Base-by-base conservation (phyloP, 352 stramenopile genomes). In the Phytophthora pinifolia region DNA sequence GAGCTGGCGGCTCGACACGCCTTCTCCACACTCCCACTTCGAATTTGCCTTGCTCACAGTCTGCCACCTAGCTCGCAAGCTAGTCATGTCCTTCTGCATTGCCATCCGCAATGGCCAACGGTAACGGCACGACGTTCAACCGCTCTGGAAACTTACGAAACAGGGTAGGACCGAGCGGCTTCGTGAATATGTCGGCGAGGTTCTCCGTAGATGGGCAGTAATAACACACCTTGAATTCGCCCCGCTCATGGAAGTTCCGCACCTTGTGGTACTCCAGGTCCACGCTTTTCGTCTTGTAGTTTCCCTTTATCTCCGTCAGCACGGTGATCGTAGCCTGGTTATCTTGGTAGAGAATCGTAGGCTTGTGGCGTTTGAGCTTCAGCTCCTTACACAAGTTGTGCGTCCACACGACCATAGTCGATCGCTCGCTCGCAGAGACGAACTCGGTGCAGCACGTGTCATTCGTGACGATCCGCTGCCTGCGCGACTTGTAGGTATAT, bases 301-400 rank as follows among this genome's bases (percentile, higher is more conserved):
- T 33, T 2, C 34, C 32, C n/a, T 50, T 34, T 4, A 31, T 34
- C 8, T 41, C 14, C 2, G 35, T 54, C 6, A 54, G 12, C 17
- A 47, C 27, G 12, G 17, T 48, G n/a, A 57, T 57, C 5, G 37
- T 15, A 42, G 30, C 20, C 18, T 43, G 17, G 33, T 52, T 52
- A 7, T 43, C 31, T 34, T 42, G 3, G 6, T 43, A 43, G 4
- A 52, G 9, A 15, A 52, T 9, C 2, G 18, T 43, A 9, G 32
- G 33, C 10, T 25, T 15, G 2, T 34, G 1, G 7, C 15, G 20
- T 14, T 22, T 33, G 7, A 52, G 18, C 31, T 52, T 43, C 30
- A 56, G 6, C 29, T 56, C 48, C 17, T 34, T 48, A 10, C 37
- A 48, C 30, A 48, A 56, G 3, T 56, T 48, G n/a, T n/a, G n/a